Evolutionary conservation across 2,329 filamentous ascomycete genomes (phyloP).

Genomic region (Colletotrichum neosansevieriae): DNA sequence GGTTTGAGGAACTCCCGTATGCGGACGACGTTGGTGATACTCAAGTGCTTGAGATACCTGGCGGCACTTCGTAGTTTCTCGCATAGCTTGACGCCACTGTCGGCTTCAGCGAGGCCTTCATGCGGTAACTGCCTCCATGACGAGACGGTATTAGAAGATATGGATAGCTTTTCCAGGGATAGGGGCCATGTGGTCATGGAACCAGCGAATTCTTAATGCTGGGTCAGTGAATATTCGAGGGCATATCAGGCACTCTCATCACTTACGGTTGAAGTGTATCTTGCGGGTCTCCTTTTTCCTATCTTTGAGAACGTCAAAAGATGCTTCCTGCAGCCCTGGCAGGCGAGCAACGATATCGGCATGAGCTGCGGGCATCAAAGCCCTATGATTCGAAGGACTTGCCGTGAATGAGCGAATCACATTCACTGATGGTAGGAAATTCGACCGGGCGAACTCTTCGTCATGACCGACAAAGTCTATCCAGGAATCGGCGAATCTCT

Average conservation of each 20-base stretch:
- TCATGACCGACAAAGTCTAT: constrained; percentile 41
- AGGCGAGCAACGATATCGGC: constrained; percentile 42
- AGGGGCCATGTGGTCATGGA: constrained; percentile 40
- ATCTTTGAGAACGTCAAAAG: constrained; percentile 41
- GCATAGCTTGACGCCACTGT: constrained; percentile 39
- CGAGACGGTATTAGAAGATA: constrained; percentile 41
- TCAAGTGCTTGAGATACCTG: constrained; percentile 37
- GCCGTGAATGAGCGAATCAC: constrained; percentile 41
- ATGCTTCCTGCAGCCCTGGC: constrained; percentile 36
- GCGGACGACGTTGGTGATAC: constrained; percentile 41
- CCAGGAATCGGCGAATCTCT: constrained; percentile 41
- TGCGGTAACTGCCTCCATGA: constrained; percentile 43
- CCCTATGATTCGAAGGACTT: constrained; percentile 37
- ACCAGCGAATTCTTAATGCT: constrained; percentile 34
- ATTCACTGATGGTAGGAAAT: constrained; percentile 40
- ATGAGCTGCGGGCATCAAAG: constrained; percentile 42
- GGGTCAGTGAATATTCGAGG: neutral
- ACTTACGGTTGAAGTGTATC: constrained; percentile 38
- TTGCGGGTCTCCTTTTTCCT: constrained; percentile 32
- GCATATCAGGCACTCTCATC: neutral
- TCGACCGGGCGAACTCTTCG: constrained; percentile 36
- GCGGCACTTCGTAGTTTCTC: constrained; percentile 35
- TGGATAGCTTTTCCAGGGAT: constrained; percentile 38
- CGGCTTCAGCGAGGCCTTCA: constrained; percentile 40
- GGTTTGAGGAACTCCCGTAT: constrained; percentile 41